phyloP scores from a whole-genome alignment of 176 grass and related monocot species.

The Cenchrus fungigraminus region DNA sequence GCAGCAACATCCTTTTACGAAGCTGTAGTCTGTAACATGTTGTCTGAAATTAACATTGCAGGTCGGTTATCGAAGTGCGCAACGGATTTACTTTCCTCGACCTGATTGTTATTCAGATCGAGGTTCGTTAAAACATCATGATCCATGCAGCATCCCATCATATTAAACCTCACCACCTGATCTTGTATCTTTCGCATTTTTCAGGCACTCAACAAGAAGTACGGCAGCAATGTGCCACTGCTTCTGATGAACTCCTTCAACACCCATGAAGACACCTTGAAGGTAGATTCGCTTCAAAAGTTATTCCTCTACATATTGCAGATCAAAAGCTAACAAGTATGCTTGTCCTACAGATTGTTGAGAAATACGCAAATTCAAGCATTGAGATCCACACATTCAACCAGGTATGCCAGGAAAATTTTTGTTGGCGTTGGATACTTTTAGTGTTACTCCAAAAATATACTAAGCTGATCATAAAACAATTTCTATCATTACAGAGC shows the following conservation, averaged over 20 bases:
- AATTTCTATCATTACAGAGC: slow-evolving; percentile 56
- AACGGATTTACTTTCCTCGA: slow-evolving; percentile 94
- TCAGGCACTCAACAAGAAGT: slow-evolving; percentile 91
- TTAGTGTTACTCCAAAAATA: background rate
- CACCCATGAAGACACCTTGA: slow-evolving; percentile 89
- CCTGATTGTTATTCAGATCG: slow-evolving; percentile 93
- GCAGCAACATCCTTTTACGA: background rate
- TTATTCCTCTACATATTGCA: background rate
- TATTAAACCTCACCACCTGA: background rate
- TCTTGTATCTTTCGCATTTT: background rate
- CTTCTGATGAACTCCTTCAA: slow-evolving; percentile 99
- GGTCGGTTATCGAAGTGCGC: slow-evolving; percentile 94
- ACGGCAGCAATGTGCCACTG: slow-evolving; percentile 89
- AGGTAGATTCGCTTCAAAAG: slow-evolving; percentile 45
- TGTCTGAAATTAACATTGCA: slow-evolving; percentile 13
- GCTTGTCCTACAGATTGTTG: slow-evolving; percentile 65
- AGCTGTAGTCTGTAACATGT: background rate
- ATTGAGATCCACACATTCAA: slow-evolving; percentile 97
- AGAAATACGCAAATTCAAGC: slow-evolving; percentile 78
- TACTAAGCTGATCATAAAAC: background rate
- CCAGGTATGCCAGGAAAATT: slow-evolving; percentile 41
- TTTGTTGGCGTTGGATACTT: background rate
- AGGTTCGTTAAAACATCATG: slow-evolving; percentile 47
- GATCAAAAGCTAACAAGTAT: background rate
- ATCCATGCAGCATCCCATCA: background rate